Conservation (phyloP, 2,329 filamentous ascomycete species). For the Capronia epimyces region DNA sequence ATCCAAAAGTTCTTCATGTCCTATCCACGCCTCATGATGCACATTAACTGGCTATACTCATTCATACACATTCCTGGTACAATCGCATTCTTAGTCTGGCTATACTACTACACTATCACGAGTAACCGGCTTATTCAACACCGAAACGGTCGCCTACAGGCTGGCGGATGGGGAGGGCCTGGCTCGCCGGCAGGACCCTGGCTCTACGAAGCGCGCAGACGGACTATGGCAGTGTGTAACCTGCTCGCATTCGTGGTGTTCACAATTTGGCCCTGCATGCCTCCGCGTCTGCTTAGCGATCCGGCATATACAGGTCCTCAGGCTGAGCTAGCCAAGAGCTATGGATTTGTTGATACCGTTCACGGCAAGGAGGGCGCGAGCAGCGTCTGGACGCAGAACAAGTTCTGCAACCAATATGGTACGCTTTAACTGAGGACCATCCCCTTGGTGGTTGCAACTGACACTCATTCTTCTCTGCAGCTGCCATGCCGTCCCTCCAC, state of each 20-base stretch:
- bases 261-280: conserved; percentile 58
- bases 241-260: conserved; percentile 56
- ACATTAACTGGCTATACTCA: conserved; percentile 68
- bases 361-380: conserved; percentile 55
- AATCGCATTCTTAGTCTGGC: conserved; percentile 61
- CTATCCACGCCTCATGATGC: conserved; percentile 55
- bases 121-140: conserved; percentile 46
- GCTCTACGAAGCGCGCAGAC: conserved; percentile 52
- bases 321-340: conserved; percentile 55
- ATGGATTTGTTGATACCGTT: conserved; percentile 56
- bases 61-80: conserved; percentile 75
- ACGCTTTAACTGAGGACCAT: conserved; percentile 4
- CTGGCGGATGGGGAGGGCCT: conserved; percentile 29
- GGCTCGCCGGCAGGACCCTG: conserved; percentile 45
- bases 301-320: conserved; percentile 49
- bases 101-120: conserved; percentile 66
- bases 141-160: conserved; percentile 36
- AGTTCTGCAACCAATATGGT: conserved; percentile 71
- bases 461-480: conserved; percentile 33
- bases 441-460: background rate
- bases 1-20: conserved; percentile 56
- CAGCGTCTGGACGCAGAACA: conserved; percentile 67
- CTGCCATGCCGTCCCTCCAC: conserved; percentile 69
- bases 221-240: conserved; percentile 56
- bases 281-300: conserved; percentile 53